phyloP scores from a whole-genome alignment of 2,329 filamentous ascomycete species.

The Neophaeococcomyces mojaviensis region DNA sequence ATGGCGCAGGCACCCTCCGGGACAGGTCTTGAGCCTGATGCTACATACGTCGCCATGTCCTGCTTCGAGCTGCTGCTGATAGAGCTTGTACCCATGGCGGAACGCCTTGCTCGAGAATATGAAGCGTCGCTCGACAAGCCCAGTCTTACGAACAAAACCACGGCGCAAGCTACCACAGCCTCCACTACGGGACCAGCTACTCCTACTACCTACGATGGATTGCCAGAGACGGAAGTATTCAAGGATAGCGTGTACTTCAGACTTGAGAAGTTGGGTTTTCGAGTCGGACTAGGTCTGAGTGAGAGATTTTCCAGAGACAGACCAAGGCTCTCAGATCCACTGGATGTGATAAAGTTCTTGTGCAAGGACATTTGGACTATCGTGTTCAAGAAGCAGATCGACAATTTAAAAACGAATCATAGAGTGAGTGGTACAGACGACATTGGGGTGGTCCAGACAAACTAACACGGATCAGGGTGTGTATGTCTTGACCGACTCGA shows the following conservation, averaged over 20 bases:
- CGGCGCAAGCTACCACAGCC: constrained; percentile 3
- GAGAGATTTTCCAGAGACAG: constrained; percentile 65
- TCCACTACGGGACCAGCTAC: constrained; percentile 6
- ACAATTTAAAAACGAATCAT: constrained; percentile 98
- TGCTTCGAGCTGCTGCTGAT: constrained; percentile 93
- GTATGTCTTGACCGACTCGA: constrained; percentile 89
- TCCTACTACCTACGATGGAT: constrained; percentile 16
- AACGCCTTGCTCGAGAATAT: constrained; percentile 61
- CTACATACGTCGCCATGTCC: constrained; percentile 71
- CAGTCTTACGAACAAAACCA: constrained; percentile 10
- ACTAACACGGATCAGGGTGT: constrained; percentile 55
- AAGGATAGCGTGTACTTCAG: constrained; percentile 78
- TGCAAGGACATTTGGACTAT: constrained; percentile 98
- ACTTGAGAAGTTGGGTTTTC: constrained; percentile 76
- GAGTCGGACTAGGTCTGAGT: constrained; percentile 84
- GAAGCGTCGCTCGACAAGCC: constrained; percentile 22
- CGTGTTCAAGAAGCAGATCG: constrained; percentile 92
- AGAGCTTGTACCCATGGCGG: constrained; percentile 90
- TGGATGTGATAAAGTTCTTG: constrained; percentile 95
- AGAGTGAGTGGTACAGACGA: constrained; percentile 56
- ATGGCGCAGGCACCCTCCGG: constrained; percentile 43
- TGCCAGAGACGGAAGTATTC: constrained; percentile 58
- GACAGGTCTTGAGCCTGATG: constrained; percentile 65
- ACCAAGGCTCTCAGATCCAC: constrained; percentile 80
- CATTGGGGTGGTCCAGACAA: background rate